Conservation (phyloP, 805 yeast genomes). For the Pichia californica region DNA sequence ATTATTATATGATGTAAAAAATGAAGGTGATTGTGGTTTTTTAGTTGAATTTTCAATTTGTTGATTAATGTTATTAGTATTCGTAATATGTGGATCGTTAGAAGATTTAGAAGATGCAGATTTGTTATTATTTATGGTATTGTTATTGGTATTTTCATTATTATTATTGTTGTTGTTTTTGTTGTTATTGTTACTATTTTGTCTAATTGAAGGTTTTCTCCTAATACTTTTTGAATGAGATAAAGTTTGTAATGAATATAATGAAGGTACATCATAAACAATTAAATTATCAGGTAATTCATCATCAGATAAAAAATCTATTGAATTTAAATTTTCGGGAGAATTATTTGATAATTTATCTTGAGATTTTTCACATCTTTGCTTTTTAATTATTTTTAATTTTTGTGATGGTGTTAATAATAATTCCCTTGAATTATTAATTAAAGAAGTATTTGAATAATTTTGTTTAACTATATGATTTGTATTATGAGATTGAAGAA, state of each 20-base stretch:
- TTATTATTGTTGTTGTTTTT: no score
- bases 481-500: neutral
- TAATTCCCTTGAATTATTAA: constrained; percentile 7
- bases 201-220: constrained; percentile 9
- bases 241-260: constrained; percentile 43
- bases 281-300: constrained; percentile 46
- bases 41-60: constrained; percentile 7
- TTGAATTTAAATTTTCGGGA: constrained; percentile 20
- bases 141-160: no score
- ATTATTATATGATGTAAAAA: neutral
- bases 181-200: constrained; percentile 1
- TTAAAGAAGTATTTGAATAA: constrained; percentile 6
- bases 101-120: neutral
- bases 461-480: neutral
- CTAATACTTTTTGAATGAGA: constrained; percentile 21
- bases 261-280: constrained; percentile 59
- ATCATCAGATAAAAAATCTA: constrained; percentile 41
- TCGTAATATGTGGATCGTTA: constrained; percentile 1
- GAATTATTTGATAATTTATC: constrained; percentile 10
- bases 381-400: constrained; percentile 19
- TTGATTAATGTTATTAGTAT: constrained; percentile 8
- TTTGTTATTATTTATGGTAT: no score
- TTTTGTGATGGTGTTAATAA: constrained; percentile 25
- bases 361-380: constrained; percentile 5
- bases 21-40: neutral